Percentiles rank a stretch among this genome's conserved stretches.
phyloP scores from a whole-genome alignment of 768 basidiomycete genomes.

The Glaciozyma antarctica region DNA sequence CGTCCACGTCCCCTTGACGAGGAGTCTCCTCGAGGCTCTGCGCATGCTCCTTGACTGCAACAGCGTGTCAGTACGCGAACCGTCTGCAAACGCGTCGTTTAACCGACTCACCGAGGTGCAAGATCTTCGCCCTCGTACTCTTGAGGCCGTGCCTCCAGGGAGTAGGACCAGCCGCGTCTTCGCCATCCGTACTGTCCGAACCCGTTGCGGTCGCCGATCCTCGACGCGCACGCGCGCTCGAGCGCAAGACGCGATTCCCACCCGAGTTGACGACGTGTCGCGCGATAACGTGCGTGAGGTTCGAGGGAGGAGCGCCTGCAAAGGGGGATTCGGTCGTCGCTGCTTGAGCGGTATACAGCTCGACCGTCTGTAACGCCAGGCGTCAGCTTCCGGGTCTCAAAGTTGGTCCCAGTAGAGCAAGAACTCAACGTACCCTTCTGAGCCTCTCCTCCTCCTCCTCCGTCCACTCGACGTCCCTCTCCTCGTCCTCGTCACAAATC shows the following conservation, averaged over 20 bases:
- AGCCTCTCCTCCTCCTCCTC: slow-evolving; percentile 15
- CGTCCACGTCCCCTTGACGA: slow-evolving; percentile 15
- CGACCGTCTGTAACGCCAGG: slow-evolving; percentile 8
- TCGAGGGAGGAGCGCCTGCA: slow-evolving; percentile 19
- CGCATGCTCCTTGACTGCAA: slow-evolving; percentile 16
- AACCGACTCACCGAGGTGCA: slow-evolving; percentile 15
- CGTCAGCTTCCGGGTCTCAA: background rate
- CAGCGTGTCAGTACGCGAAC: background rate
- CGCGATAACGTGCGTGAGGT: slow-evolving; percentile 27
- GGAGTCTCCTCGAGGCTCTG: slow-evolving; percentile 15
- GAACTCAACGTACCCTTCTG: background rate
- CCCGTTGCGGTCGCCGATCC: background rate
- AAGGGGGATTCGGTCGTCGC: slow-evolving; percentile 9
- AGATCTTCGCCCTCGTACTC: slow-evolving; percentile 18
- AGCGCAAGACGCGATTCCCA: background rate
- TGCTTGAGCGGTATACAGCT: slow-evolving; percentile 15
- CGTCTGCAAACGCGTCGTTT: background rate
- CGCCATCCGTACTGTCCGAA: background rate
- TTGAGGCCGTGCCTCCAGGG: slow-evolving; percentile 15
- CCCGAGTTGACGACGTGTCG: slow-evolving; percentile 12
- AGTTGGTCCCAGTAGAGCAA: too few relatives aligned
- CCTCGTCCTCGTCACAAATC: slow-evolving; percentile 18
- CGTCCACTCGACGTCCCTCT: slow-evolving; percentile 23
- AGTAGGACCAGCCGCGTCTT: background rate
- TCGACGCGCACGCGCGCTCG: background rate